Evolutionary conservation across 2,329 filamentous ascomycete genomes (phyloP), one percentile per base, ranked within the genome.

Genomic region (Cercospora berteroae): DNA sequence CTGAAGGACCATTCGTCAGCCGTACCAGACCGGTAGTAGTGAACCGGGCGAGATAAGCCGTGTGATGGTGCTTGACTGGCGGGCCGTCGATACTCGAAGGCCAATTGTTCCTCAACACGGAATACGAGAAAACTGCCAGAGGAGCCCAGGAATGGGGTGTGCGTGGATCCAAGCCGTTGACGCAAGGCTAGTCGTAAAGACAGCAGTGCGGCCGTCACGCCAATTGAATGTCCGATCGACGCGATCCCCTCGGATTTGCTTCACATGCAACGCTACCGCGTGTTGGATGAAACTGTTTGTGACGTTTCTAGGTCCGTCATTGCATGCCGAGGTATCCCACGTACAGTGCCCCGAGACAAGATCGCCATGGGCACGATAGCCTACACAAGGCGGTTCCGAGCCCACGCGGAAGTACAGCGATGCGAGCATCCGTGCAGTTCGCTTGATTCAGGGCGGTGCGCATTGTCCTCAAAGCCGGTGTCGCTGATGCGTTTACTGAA

Each of bases 401-500:
- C 44, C 44, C 44, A 48, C 44, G 44, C 44, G 44, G 44, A 23
- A 48, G 20, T 48, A 48, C 44, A 48, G 44, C 20, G 20, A 20
- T 20, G 44, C 44, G 36, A 42, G 36, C 36, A 42, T 7, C 36
- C 36, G 44, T 48, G 44, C 44, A 48, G 44, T 48, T 18, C 44
- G 20, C 44, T 23, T 23, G 33, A 23, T 20, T 48, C 44, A 48
- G 20, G n/a, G 44, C 44, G 20, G n/a, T 4, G 44, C 44, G 56
- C 18, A 33, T 33, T 18, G 29, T 23, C 25, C 12, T 16, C 20
- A 16, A 48, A 16, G 36, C 64, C 64, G 64, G 64, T 66, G 59
- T 66, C 64, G 59, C 48, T 25, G 25, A 52, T 42, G 64, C 55
- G 58, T 50, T 27, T 33, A 27, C 29, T 31, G 44, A 33, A 16